Conservation (phyloP, 768 basidiomycete species). For the Suillus discolor region DNA sequence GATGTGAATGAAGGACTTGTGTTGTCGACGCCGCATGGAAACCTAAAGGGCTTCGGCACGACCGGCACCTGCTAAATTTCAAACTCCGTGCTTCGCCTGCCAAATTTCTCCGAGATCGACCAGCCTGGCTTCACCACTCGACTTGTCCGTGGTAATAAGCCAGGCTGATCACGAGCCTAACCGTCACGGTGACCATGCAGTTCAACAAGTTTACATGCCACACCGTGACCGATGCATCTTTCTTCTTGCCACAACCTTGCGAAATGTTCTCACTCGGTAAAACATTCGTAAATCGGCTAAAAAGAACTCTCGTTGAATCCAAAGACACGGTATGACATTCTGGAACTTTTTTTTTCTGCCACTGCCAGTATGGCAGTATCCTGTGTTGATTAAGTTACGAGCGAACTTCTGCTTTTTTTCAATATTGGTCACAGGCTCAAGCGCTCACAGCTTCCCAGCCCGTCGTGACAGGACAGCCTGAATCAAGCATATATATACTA, state of each 20-base stretch:
- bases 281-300: neutral
- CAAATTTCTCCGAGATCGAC: too few species aligned
- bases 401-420: neutral
- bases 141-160: too few species aligned
- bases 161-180: too few species aligned
- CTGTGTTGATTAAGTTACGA: neutral
- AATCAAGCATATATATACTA: neutral
- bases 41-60: too few species aligned
- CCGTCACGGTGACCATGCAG: neutral
- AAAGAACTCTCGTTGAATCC: neutral
- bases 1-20: too few species aligned
- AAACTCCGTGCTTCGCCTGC: too few species aligned
- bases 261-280: conserved; percentile 1
- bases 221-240: neutral
- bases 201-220: neutral
- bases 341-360: neutral
- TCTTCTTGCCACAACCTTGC: conserved; percentile 3
- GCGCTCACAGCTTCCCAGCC: neutral
- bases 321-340: neutral
- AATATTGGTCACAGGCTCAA: too few species aligned
- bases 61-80: too few species aligned
- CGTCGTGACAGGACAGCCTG: neutral
- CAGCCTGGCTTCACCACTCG: too few species aligned
- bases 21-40: too few species aligned
- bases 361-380: neutral